phyloP scores from a whole-genome alignment of 1,284 basidiomycete genomes.

The Ceratobasidium theobromae region DNA sequence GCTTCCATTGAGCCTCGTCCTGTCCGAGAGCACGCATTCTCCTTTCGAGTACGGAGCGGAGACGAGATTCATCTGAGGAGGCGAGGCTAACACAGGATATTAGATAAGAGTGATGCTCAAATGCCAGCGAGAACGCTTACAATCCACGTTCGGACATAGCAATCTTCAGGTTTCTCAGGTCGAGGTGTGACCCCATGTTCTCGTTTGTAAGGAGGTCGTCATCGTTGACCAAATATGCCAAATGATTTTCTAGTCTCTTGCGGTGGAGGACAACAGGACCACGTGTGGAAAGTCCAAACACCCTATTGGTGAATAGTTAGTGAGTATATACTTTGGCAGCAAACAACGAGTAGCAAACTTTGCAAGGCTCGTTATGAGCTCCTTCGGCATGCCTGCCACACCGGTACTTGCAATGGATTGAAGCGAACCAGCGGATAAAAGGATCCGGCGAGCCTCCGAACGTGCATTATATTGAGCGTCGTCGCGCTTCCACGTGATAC shows the following conservation, averaged over 20 bases:
- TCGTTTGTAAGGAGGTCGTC: slow-evolving; percentile 60
- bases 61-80: slow-evolving; percentile 5
- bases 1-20: slow-evolving; percentile 17
- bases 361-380: slow-evolving; percentile 41
- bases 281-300: slow-evolving; percentile 57
- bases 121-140: too few species aligned
- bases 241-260: slow-evolving; percentile 58
- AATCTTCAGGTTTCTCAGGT: slow-evolving; percentile 56
- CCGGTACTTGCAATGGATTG: slow-evolving; percentile 36
- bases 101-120: neutral
- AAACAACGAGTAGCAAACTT: slow-evolving; percentile 20
- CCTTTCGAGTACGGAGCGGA: slow-evolving; percentile 13
- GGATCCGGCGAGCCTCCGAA: slow-evolving; percentile 20
- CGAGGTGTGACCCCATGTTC: slow-evolving; percentile 50
- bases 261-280: slow-evolving; percentile 55
- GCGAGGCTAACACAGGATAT: slow-evolving; percentile 3
- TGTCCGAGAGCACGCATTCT: slow-evolving; percentile 17
- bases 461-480: slow-evolving; percentile 48
- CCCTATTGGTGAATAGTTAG: slow-evolving; percentile 21
- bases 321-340: neutral
- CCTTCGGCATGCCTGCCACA: slow-evolving; percentile 33
- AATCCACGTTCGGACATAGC: slow-evolving; percentile 72
- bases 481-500: slow-evolving; percentile 65
- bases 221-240: slow-evolving; percentile 57
- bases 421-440: slow-evolving; percentile 37